These are phyloP conservation scores for Aphanomyces stellatus DNA, from an alignment of 352 stramenopile species.

Conservation along the genomic window DNA sequence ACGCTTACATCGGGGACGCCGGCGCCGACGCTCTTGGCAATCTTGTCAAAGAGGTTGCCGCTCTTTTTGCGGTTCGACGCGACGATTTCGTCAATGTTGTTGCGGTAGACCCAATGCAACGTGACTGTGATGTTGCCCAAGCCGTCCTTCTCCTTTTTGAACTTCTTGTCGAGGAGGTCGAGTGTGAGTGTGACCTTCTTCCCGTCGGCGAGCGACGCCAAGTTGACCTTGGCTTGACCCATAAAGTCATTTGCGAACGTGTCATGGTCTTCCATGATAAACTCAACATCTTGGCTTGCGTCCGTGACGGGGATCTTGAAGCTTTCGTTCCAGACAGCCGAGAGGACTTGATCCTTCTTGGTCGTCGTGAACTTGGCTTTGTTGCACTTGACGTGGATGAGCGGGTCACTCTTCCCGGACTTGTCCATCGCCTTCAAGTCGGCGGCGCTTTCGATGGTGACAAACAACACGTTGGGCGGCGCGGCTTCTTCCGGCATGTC, in stretches of 20 bases:
- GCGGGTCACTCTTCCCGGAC: conserved; percentile 77
- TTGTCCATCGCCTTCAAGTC: conserved; percentile 81
- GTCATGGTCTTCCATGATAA: conserved; percentile 67
- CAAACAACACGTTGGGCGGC: conserved; percentile 55
- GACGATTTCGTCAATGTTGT: conserved; percentile 44
- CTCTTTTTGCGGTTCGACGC: conserved; percentile 56
- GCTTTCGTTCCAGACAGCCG: conserved; percentile 71
- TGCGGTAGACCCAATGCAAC: conserved; percentile 48
- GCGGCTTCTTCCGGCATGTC: conserved; percentile 16
- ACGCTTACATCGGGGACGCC: conserved; percentile 63
- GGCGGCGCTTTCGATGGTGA: conserved; percentile 64
- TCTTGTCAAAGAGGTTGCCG: conserved; percentile 38
- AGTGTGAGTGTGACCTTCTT: conserved; percentile 21
- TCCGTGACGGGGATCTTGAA: conserved; percentile 63
- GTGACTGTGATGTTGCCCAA: conserved; percentile 38
- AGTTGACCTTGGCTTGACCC: conserved; percentile 49
- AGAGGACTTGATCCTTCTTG: conserved; percentile 63
- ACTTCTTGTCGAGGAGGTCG: conserved; percentile 54
- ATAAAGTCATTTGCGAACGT: conserved; percentile 78
- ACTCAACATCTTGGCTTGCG: conserved; percentile 36
- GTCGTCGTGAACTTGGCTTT: conserved; percentile 76
- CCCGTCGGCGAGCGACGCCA: conserved; percentile 21
- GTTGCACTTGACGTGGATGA: conserved; percentile 67
- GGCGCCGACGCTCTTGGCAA: conserved; percentile 46
- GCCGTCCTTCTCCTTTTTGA: conserved; percentile 65